Conservation (phyloP, 768 basidiomycete genomes). For the Thelephora aurantiotincta region DNA sequence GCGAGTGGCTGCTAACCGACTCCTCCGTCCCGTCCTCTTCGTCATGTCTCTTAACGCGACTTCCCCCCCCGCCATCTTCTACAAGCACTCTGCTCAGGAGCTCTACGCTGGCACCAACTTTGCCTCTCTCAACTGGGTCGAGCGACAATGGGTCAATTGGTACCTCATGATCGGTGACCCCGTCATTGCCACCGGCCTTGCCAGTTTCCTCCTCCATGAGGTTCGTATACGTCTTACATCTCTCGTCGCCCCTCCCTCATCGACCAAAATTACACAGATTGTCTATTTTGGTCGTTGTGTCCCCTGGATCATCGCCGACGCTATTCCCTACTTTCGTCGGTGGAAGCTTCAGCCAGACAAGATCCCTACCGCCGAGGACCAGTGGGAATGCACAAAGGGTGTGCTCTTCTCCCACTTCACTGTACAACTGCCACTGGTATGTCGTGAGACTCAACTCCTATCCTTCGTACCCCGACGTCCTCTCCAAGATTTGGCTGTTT, state of each 20-base stretch:
- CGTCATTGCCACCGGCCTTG: conserved; percentile 81
- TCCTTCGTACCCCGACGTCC: neutral
- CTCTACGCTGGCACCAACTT: conserved; percentile 50
- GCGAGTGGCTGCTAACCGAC: too few relatives aligned
- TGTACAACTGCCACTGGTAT: conserved; percentile 78
- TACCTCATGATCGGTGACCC: conserved; percentile 83
- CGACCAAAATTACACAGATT: conserved; percentile 30
- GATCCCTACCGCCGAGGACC: conserved; percentile 63
- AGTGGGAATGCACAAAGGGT: conserved; percentile 92
- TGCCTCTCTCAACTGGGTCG: conserved; percentile 49
- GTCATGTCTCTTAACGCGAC: conserved; percentile 10
- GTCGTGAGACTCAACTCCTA: conserved; percentile 14
- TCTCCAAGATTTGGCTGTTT: conserved; percentile 69
- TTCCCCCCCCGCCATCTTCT: neutral
- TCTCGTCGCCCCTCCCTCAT: neutral
- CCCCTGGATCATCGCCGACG: conserved; percentile 93
- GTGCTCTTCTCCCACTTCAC: conserved; percentile 94
- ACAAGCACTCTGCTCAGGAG: conserved; percentile 18
- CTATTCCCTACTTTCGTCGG: conserved; percentile 81
- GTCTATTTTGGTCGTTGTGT: conserved; percentile 94
- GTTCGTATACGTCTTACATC: conserved; percentile 27
- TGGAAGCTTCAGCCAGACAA: conserved; percentile 93
- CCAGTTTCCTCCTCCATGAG: conserved; percentile 91
- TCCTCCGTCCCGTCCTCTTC: neutral
- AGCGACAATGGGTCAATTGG: conserved; percentile 75